A percentile compares a stretch with the other conserved stretches of the same genome.
Conservation (phyloP, 345 rosid species). For the Citrus inodora region DNA sequence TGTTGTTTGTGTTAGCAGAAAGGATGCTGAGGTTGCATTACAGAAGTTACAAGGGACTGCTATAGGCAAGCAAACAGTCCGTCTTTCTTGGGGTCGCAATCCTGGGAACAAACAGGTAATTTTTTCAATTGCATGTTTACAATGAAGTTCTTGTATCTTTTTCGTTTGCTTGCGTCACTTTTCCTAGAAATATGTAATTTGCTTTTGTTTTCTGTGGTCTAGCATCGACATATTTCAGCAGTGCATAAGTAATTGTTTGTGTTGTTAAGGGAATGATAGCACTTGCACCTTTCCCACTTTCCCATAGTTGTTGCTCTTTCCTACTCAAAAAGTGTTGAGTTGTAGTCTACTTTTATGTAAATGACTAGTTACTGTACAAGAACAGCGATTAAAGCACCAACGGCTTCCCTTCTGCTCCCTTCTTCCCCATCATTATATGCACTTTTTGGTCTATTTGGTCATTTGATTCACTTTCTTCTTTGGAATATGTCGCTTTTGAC, state of each 20-base stretch:
- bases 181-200: not conserved
- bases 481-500: constrained; percentile 18
- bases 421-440: not conserved
- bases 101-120: constrained; percentile 79
- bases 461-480: constrained; percentile 6
- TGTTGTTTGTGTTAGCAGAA: constrained; percentile 43
- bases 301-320: not conserved
- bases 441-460: not conserved
- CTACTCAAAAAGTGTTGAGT: not conserved
- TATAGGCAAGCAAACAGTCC: constrained; percentile 88
- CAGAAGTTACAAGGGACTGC: constrained; percentile 67
- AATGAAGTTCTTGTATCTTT: not conserved
- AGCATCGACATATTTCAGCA: not conserved
- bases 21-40: constrained; percentile 83
- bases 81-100: constrained; percentile 96
- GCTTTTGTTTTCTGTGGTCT: not conserved
- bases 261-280: not conserved
- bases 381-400: not conserved
- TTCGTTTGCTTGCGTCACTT: not conserved
- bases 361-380: not conserved
- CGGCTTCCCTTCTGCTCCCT: not conserved
- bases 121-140: not conserved
- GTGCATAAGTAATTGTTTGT: not conserved
- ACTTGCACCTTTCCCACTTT: not conserved
- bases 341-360: not conserved